Conservation (phyloP, 2,329 filamentous ascomycete species). For the Alternaria triticimaculans region DNA sequence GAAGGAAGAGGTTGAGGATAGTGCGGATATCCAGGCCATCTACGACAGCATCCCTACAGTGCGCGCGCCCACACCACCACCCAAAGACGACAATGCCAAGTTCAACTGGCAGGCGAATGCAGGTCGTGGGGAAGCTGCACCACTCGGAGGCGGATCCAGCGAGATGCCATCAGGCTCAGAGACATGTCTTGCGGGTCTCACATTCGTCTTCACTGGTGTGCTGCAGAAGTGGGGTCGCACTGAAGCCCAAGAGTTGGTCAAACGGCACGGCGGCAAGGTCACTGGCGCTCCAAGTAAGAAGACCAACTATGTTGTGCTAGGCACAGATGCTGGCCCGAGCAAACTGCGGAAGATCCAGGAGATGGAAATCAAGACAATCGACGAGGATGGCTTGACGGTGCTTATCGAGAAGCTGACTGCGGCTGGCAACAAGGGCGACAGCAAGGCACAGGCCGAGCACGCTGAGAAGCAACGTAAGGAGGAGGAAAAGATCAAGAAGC, state of each 20-base stretch:
- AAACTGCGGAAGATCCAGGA: slow-evolving; percentile 87
- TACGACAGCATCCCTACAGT: slow-evolving; percentile 87
- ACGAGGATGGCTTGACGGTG: slow-evolving; percentile 89
- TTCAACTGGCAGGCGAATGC: slow-evolving; percentile 74
- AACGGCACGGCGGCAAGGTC: slow-evolving; percentile 92
- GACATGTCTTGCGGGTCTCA: slow-evolving; percentile 87
- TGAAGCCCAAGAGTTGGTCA: slow-evolving; percentile 84
- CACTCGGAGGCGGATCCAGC: slow-evolving; percentile 63
- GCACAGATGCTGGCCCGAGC: slow-evolving; percentile 88
- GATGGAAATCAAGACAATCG: slow-evolving; percentile 84
- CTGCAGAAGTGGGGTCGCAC: slow-evolving; percentile 81
- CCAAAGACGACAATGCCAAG: slow-evolving; percentile 70
- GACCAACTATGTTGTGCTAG: slow-evolving; percentile 91
- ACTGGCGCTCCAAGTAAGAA: slow-evolving; percentile 86
- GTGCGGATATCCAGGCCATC: slow-evolving; percentile 78
- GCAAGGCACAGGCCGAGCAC: slow-evolving; percentile 84
- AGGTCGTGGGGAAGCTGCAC: slow-evolving; percentile 68
- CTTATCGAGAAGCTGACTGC: slow-evolving; percentile 82
- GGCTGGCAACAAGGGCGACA: slow-evolving; percentile 74
- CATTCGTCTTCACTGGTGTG: slow-evolving; percentile 94
- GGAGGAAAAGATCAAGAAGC: slow-evolving; percentile 78
- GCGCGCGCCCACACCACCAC: slow-evolving; percentile 81
- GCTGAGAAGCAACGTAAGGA: slow-evolving; percentile 86
- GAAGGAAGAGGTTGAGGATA: slow-evolving; percentile 71
- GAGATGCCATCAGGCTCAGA: slow-evolving; percentile 84